phyloP scores from a whole-genome alignment of 352 stramenopile species.

The Phytophthora aleatoria region DNA sequence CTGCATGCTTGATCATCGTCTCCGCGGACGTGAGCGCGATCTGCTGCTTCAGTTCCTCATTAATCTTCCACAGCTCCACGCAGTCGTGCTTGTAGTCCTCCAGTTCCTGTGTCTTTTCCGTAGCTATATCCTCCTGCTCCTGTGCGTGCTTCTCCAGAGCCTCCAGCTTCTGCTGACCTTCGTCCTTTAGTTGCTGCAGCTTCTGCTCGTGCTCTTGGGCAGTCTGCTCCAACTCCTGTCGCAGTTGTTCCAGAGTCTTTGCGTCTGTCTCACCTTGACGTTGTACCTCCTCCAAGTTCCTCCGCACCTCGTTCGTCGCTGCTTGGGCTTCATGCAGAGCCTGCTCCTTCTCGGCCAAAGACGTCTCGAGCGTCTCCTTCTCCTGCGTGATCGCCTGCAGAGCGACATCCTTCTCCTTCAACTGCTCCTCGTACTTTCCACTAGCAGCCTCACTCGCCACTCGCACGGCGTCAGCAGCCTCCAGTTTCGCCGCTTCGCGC shows the following conservation, averaged over 20 bases:
- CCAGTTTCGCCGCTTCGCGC: conserved; percentile 40
- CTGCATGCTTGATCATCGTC: conserved; percentile 62
- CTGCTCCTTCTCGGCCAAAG: conserved; percentile 41
- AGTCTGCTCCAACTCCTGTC: conserved; percentile 23
- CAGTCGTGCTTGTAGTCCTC: conserved; percentile 86
- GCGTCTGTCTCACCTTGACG: conserved; percentile 21
- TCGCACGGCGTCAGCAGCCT: conserved; percentile 36
- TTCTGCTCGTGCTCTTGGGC: conserved; percentile 27
- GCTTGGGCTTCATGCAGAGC: conserved; percentile 30
- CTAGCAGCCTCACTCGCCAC: conserved; percentile 35
- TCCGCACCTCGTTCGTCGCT: conserved; percentile 15
- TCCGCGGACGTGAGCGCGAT: conserved; percentile 58
- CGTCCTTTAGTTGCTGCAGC: conserved; percentile 23
- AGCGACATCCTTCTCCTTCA: conserved; percentile 42
- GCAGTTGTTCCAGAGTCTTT: conserved; percentile 23
- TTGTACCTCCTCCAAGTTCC: conserved; percentile 38
- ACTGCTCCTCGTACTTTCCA: conserved; percentile 35
- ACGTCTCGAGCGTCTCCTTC: conserved; percentile 32
- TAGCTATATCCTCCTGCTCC: conserved; percentile 31
- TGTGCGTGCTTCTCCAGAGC: conserved; percentile 27
- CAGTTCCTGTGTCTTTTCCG: conserved; percentile 55
- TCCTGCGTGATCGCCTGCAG: conserved; percentile 19
- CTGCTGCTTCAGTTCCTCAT: conserved; percentile 83
- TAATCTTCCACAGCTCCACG: conserved; percentile 76
- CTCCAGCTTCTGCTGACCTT: conserved; percentile 23